Conservation (phyloP, 2,329 filamentous ascomycete species). For the Phyllosticta citribraziliensis region DNA sequence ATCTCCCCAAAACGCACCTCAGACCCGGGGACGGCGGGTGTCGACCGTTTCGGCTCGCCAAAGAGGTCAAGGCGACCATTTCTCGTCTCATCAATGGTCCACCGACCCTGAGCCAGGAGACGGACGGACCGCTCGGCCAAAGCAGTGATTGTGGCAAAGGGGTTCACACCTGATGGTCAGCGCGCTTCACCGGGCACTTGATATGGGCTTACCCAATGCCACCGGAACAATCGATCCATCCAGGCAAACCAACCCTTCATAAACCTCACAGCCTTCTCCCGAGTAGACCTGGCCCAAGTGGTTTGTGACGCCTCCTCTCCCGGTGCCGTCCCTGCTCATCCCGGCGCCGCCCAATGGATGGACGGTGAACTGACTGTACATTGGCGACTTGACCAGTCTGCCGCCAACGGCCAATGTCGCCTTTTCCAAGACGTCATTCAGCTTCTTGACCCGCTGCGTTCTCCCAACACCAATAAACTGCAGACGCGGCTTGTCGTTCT, state of each 20-base stretch:
- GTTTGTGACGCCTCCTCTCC: constrained; percentile 49
- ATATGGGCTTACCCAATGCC: constrained; percentile 40
- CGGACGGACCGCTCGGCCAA: constrained; percentile 56
- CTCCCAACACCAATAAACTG: constrained; percentile 51
- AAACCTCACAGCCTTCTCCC: constrained; percentile 41
- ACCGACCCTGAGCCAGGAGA: constrained; percentile 34
- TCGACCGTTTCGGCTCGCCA: constrained; percentile 7
- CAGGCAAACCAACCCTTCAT: constrained; percentile 51
- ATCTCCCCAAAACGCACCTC: too few species aligned
- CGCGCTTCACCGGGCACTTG: too few species aligned
- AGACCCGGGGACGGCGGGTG: too few species aligned
- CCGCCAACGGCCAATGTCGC: constrained; percentile 51
- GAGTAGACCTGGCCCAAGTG: constrained; percentile 52
- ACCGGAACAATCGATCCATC: constrained; percentile 54
- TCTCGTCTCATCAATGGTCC: constrained; percentile 36
- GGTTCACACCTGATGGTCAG: constrained; percentile 41
- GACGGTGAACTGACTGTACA: constrained; percentile 45
- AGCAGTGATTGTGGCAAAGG: constrained; percentile 59
- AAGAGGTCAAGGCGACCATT: constrained; percentile 13
- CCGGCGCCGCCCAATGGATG: constrained; percentile 58
- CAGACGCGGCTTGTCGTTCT: constrained; percentile 50
- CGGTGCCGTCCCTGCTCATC: constrained; percentile 51
- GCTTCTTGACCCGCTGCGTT: constrained; percentile 43
- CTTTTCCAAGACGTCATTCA: constrained; percentile 44
- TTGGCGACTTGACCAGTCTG: constrained; percentile 50